These are phyloP conservation scores for Lepiota venenata DNA, from an alignment of 768 basidiomycete species.

Conservation along the genomic window DNA sequence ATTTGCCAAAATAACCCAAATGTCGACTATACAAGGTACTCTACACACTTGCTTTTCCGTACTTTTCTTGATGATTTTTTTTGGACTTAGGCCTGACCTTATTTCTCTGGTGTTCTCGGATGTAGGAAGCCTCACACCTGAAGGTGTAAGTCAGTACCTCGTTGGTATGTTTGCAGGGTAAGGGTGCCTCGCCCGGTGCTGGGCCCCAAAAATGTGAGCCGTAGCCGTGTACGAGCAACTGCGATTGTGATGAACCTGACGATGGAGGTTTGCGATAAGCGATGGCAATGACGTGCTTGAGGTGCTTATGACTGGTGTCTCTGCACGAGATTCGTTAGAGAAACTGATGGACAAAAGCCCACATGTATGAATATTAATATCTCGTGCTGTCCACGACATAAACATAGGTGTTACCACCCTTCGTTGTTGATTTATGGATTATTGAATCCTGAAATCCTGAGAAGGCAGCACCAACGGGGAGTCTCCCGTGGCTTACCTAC, in stretches of 20 bases:
- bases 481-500: not conserved
- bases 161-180: conserved; percentile 91
- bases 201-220: not conserved
- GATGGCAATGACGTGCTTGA: conserved; percentile 1
- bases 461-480: not conserved
- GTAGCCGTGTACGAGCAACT: not conserved
- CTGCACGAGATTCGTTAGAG: conserved; percentile 1
- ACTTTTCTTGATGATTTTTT: conserved; percentile 9
- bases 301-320: not conserved
- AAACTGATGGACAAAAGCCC: conserved; percentile 7
- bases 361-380: conserved; percentile 10
- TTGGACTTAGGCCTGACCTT: conserved; percentile 71
- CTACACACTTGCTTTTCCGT: conserved; percentile 5
- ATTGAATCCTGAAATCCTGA: not conserved
- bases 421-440: not conserved
- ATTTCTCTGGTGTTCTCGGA: conserved; percentile 95
- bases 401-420: not conserved
- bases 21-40: conserved; percentile 91
- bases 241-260: not conserved
- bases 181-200: not conserved
- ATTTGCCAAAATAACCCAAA: conserved; percentile 81
- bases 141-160: conserved; percentile 91
- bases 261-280: not conserved
- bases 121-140: conserved; percentile 88
- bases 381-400: conserved; percentile 10